Conservation (phyloP, 257 asterid genomes). For the Solanum megistacrolobum region DNA sequence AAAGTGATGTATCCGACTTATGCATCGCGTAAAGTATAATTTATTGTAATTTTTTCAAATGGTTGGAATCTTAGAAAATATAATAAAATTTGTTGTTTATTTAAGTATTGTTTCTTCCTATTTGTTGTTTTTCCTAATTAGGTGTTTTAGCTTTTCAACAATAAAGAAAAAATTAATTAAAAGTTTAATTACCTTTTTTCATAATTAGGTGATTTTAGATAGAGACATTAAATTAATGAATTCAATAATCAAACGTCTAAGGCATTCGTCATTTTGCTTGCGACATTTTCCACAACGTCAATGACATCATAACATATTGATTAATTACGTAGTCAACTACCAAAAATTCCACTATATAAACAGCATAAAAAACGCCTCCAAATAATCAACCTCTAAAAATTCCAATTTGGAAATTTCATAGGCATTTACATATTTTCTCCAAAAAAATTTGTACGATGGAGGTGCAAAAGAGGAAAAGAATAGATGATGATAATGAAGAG, state of each 20-base stretch:
- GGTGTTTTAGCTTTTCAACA: not conserved
- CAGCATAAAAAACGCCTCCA: not conserved
- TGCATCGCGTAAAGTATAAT: no score
- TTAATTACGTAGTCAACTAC: not conserved
- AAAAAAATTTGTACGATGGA: not conserved
- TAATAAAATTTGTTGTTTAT: no score
- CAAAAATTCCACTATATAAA: not conserved
- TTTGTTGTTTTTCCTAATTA: not conserved
- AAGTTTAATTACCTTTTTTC: not conserved
- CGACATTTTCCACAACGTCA: not conserved
- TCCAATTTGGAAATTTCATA: not conserved
- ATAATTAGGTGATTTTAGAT: not conserved
- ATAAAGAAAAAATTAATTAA: not conserved
- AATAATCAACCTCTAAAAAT: not conserved
- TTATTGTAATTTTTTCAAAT: no score
- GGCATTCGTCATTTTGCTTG: not conserved
- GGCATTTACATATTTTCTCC: not conserved
- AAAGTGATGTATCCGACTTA: no score
- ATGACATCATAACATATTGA: not conserved
- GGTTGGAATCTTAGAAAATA: no score
- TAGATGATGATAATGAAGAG: not conserved
- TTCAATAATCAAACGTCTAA: not conserved
- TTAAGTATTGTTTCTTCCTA: not conserved
- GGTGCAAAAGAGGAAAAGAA: not conserved
- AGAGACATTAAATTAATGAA: not conserved